Percentiles rank a stretch among this genome's conserved stretches.
Conservation (phyloP, 371 early-diverging fungal species). For the Mucor racemosus region DNA sequence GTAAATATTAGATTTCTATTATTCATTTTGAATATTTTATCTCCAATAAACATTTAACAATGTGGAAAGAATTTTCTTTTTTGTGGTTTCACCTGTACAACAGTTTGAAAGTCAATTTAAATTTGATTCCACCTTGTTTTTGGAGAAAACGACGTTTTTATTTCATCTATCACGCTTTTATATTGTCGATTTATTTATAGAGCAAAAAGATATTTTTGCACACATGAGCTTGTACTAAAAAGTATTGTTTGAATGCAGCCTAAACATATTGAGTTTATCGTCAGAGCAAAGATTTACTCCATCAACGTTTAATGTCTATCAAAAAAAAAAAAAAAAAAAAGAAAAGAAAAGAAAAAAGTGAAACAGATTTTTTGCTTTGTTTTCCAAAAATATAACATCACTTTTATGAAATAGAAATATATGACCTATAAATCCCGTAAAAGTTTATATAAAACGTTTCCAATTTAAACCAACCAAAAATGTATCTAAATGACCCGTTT, state of each 20-base stretch:
- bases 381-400: not conserved
- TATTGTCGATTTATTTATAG: not conserved
- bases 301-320: no score
- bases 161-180: no score
- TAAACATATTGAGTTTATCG: not conserved
- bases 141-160: not conserved
- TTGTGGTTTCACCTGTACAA: no score
- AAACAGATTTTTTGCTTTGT: not conserved
- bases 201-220: not conserved
- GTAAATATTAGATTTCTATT: no score
- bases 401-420: not conserved
- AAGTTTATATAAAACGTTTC: conserved; percentile 1
- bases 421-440: no score
- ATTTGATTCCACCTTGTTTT: not conserved
- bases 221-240: not conserved
- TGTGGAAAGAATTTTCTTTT: no score
- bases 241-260: not conserved
- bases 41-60: no score
- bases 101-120: no score
- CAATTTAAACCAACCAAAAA: not conserved
- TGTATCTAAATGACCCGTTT: not conserved
- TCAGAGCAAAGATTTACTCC: no score
- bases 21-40: no score
- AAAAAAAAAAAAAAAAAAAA: not conserved
- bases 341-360: not conserved